Evolutionary conservation across 73 alveolate genomes (phyloP), one percentile per base, ranked within the genome.

Genomic region (Paramecium primaurelia): DNA sequence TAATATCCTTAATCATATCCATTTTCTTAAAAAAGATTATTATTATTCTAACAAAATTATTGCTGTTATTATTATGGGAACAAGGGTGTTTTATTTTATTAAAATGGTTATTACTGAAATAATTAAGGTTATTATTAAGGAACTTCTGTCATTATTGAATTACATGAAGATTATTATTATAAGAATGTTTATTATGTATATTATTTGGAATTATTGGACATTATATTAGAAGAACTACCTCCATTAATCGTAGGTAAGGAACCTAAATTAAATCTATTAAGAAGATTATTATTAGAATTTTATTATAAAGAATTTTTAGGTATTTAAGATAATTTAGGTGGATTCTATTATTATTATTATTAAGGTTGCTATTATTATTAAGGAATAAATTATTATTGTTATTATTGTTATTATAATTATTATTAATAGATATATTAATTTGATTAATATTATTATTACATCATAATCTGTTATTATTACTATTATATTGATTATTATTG

Each of bases 181-280:
- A 32, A 34, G 8, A 12, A 64, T 4, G 22, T 22, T 64, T 64
- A 34, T 64, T 64, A 28, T 28, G 84, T 64, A 34, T 64, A 28
- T 34, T 64, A 64, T 64, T 9, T 28, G 42, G 42, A 16, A 28
- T 64, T 64, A 32, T 11, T 28, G 8, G 45, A 30, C 20, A 64
- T 12, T 25, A 64, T 64, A 26, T 28, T 26, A 64, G 51, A 32
- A 32, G 42, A 34, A 64, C 42, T 34, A 9, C 84, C 84, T 6
- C 84, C 84, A 64, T 64, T 64, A 25, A 64, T 64, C 28, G 84
- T 64, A 32, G 84, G 84, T 28, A 64, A 32, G 2, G 84, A 64
- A 28, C 84, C 84, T 64, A 64, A 34, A 64, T 64, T 64, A 64
- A 64, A 64, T 64, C 84, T 64, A 32, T 64, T 64, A 28, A 64